Conservation (phyloP, 2,329 filamentous ascomycete species). For the Aspergillus tubingensis region DNA sequence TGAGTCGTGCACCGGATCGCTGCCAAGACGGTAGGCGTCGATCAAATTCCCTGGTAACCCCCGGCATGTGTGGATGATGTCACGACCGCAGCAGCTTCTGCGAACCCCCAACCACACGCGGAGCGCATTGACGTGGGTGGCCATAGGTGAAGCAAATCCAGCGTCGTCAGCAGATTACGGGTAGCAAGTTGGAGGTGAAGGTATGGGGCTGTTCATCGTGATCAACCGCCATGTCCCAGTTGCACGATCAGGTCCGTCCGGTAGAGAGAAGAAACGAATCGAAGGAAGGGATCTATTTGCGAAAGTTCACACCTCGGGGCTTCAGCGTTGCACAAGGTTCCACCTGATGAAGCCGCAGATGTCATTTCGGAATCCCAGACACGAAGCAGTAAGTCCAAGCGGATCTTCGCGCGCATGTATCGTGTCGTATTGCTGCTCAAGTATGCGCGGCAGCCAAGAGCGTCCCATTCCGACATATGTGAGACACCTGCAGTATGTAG, state of each 20-base stretch:
- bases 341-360: slow-evolving; percentile 8
- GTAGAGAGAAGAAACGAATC: not conserved
- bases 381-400: not conserved
- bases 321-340: slow-evolving; percentile 1
- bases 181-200: not conserved
- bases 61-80: slow-evolving; percentile 25
- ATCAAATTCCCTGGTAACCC: slow-evolving; percentile 18
- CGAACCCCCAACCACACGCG: not conserved
- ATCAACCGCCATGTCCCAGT: slow-evolving; percentile 16
- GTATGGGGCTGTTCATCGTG: slow-evolving; percentile 7
- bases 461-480: slow-evolving; percentile 4
- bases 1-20: slow-evolving; percentile 11
- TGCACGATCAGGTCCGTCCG: slow-evolving; percentile 1
- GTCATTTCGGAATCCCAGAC: slow-evolving; percentile 1
- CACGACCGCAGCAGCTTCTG: slow-evolving; percentile 13
- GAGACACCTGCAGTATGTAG: not conserved
- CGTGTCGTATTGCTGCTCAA: slow-evolving; percentile 1
- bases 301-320: not conserved
- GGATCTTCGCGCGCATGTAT: not conserved
- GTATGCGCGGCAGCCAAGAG: not conserved
- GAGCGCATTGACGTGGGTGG: not conserved
- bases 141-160: not conserved
- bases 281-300: not conserved
- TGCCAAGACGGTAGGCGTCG: slow-evolving; percentile 20
- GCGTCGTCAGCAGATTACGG: not conserved